Conservation (phyloP, 352 stramenopile species). For the Phytopythium kandeliae region DNA sequence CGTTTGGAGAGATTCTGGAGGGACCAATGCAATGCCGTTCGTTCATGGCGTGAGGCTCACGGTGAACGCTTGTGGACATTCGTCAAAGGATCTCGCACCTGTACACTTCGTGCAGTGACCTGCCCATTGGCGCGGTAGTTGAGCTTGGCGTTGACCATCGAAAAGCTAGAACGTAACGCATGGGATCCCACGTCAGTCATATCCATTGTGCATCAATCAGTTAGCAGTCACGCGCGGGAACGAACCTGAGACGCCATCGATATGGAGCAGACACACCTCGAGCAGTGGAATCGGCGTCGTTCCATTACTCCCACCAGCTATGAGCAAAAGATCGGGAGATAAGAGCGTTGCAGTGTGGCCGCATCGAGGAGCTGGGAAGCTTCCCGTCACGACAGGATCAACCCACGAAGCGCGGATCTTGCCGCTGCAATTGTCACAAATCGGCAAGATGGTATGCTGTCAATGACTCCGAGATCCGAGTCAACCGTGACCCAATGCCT, state of each 20-base stretch:
- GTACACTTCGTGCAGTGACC: slow-evolving; percentile 52
- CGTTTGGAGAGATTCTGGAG: slow-evolving; percentile 25
- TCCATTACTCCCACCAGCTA: slow-evolving; percentile 61
- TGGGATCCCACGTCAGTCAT: neutral
- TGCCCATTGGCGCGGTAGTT: slow-evolving; percentile 22
- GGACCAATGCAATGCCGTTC: neutral
- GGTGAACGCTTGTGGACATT: neutral
- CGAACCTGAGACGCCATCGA: slow-evolving; percentile 28
- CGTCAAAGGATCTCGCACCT: slow-evolving; percentile 15
- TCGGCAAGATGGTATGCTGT: too few relatives aligned
- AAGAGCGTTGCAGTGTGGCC: slow-evolving; percentile 45
- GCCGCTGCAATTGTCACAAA: neutral
- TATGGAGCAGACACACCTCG: slow-evolving; percentile 35
- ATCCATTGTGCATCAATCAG: neutral
- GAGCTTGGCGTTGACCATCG: slow-evolving; percentile 47
- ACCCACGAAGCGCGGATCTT: slow-evolving; percentile 39
- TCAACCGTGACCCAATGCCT: neutral
- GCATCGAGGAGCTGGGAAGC: slow-evolving; percentile 34
- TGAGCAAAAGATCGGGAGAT: slow-evolving; percentile 29
- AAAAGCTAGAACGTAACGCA: slow-evolving; percentile 24
- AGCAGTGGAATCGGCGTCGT: slow-evolving; percentile 40
- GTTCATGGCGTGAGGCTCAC: too few relatives aligned
- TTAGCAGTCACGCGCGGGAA: neutral
- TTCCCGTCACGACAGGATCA: slow-evolving; percentile 17
- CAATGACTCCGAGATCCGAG: too few relatives aligned